Evolutionary conservation across 352 stramenopile genomes (phyloP).

Genomic region (Pythium plurisporium): DNA sequence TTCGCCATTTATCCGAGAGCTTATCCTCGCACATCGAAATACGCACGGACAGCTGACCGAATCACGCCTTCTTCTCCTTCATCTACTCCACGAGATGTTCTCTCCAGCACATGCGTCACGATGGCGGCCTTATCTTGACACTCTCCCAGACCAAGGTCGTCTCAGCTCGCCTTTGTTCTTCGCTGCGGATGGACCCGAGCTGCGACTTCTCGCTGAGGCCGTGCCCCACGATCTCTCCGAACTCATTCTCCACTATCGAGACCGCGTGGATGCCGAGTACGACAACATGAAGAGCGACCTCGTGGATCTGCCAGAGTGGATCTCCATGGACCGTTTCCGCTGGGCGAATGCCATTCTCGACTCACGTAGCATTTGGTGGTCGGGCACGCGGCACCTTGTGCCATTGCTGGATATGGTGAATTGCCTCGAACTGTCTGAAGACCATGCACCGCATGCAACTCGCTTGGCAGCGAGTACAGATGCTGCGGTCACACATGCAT

Average conservation of each 20-base stretch:
- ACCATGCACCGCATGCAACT: constrained; percentile 54
- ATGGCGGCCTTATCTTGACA: constrained; percentile 86
- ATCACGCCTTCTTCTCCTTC: constrained; percentile 39
- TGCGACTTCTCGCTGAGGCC: constrained; percentile 33
- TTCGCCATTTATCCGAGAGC: constrained; percentile 35
- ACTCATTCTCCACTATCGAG: constrained; percentile 20
- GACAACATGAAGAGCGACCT: not conserved
- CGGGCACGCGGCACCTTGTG: constrained; percentile 84
- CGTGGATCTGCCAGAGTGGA: constrained; percentile 23
- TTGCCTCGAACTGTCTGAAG: constrained; percentile 46
- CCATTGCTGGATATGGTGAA: constrained; percentile 95
- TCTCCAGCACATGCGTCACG: constrained; percentile 33
- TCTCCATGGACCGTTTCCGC: constrained; percentile 56
- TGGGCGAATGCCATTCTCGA: constrained; percentile 89
- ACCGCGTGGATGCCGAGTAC: constrained; percentile 10
- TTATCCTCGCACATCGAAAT: not conserved
- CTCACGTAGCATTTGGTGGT: constrained; percentile 93
- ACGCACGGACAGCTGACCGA: constrained; percentile 6
- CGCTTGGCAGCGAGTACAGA: constrained; percentile 19
- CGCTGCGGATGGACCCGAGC: not conserved
- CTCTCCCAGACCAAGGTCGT: constrained; percentile 44
- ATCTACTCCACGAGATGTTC: constrained; percentile 83
- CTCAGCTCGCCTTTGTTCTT: constrained; percentile 52
- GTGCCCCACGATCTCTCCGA: constrained; percentile 33
- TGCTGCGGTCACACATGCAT: constrained; percentile 67